Evolutionary conservation across 352 stramenopile genomes (phyloP), one percentile per base, ranked within the genome.

Genomic region (Pythium phragmiticola): DNA sequence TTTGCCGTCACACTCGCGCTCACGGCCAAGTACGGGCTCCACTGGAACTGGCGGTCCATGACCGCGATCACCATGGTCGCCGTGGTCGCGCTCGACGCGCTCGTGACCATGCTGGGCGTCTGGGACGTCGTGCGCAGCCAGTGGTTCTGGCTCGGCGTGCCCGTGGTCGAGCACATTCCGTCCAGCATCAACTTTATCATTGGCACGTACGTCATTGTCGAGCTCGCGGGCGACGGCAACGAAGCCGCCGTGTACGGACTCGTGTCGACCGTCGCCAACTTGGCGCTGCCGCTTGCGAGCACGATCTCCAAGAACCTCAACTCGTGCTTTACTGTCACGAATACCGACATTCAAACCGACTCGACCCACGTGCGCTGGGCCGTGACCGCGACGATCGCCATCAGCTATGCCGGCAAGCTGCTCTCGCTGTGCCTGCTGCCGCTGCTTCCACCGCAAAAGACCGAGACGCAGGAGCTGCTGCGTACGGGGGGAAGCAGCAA

Each of bases 51-150:
- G 71, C 73, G 61, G 17, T 63, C 21, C 45, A 74, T 77, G 63
- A 57, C 66, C 19, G 56, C 59, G 16, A 48, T 68, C 57, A 77
- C 63, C 7, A 55, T 59, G 33, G 37, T 74, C 37, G 34, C 58
- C 5, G 63, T 76, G 9, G 63, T 76, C 9, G 37, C 58, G 6
- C 60, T 77, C 26, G 73, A 80, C 51, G 61, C 47, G 17, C 19
- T 72, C n/a, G 58, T 67, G 9, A 65, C 63, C 4, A 63, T 78
- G 36, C 42, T 80, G 37, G 68, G 61, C 4, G 63, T 72, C 30
- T 80, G 70, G 70, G 67, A 80, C 43, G 71, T 80, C 3, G 36
- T 78, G 7, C 66, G 72, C 21, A 72, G 49, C 56, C 73, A 75
- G 58, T 80, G 73, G 73, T 77, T 80, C 56, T 80, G 59, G 61